phyloP scores from a whole-genome alignment of 441 rosid species.

The California macrophylla region DNA sequence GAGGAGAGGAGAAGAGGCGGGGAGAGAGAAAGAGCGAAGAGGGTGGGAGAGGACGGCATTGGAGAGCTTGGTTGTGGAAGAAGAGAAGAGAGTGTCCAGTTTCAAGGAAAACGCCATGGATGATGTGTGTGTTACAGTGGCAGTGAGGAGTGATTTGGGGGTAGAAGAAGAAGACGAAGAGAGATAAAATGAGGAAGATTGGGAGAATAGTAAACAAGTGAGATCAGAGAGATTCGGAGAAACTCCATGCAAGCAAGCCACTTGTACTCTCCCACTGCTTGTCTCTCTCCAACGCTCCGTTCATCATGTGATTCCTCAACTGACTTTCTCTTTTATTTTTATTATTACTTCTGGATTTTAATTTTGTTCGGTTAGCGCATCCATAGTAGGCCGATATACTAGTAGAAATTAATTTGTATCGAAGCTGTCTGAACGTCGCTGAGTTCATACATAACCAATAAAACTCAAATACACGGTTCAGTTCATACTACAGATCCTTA shows the following conservation, averaged over 20 bases:
- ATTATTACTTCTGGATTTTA: no score
- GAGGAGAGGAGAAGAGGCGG: slow-evolving; percentile 19
- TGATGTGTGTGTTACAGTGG: background rate
- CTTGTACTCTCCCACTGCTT: no score
- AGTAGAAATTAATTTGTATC: no score
- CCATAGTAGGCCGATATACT: no score
- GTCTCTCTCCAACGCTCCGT: no score
- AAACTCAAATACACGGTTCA: no score
- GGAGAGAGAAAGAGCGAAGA: slow-evolving; percentile 18
- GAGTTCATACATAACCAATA: no score
- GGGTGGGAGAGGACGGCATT: slow-evolving; percentile 18
- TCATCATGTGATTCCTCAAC: no score
- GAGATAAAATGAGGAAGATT: background rate
- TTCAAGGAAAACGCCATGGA: slow-evolving; percentile 30
- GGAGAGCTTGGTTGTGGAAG: slow-evolving; percentile 16
- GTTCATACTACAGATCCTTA: no score
- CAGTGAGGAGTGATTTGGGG: background rate
- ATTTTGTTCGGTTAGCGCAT: no score
- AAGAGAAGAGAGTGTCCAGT: slow-evolving; percentile 29
- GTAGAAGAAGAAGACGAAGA: background rate
- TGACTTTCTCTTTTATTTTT: no score
- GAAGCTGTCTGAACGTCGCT: no score
- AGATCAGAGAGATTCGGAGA: background rate
- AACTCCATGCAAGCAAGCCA: background rate
- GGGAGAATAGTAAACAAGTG: background rate